A percentile compares a stretch with the other conserved stretches of the same genome.
Conservation (phyloP, 169 alveolate species). For the Nephromyces sp. region DNA sequence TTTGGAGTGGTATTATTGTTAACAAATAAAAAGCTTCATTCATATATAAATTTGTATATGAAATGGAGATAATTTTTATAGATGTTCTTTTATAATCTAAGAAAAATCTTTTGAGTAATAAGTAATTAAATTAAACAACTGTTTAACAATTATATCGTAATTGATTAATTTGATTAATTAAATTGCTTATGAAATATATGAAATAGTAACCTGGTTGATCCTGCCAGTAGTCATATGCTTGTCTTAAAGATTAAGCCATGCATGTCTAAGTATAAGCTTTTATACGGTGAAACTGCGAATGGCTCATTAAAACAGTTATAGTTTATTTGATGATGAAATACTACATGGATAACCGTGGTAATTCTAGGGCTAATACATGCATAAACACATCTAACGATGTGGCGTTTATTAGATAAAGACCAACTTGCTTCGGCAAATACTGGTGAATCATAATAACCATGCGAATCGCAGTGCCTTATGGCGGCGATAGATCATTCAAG, state of each 20-base stretch:
- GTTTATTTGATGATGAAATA: slow-evolving; percentile 38
- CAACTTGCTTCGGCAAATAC: slow-evolving; percentile 19
- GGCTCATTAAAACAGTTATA: slow-evolving; percentile 62
- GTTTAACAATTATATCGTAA: background rate
- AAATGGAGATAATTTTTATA: background rate
- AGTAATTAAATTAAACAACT: background rate
- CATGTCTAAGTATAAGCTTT: slow-evolving; percentile 75
- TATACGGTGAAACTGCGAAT: slow-evolving; percentile 58
- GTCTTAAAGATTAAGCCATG: slow-evolving; percentile 89
- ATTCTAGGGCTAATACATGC: slow-evolving; percentile 37
- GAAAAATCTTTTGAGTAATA: background rate
- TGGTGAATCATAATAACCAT: slow-evolving; percentile 30
- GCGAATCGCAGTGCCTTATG: slow-evolving; percentile 28
- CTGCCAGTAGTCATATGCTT: slow-evolving; percentile 93
- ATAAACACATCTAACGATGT: slow-evolving; percentile 19
- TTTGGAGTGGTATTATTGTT: too few relatives aligned
- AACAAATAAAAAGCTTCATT: too few relatives aligned
- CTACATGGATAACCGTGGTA: slow-evolving; percentile 23
- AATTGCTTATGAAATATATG: background rate
- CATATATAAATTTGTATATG: background rate
- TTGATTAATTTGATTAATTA: background rate
- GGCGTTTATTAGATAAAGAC: slow-evolving; percentile 25
- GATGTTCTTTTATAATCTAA: background rate
- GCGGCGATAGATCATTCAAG: slow-evolving; percentile 36
- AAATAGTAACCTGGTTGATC: slow-evolving; percentile 88